Evolutionary conservation across 176 grass and related monocot genomes (phyloP).

Genomic region (Stipa capillata): DNA sequence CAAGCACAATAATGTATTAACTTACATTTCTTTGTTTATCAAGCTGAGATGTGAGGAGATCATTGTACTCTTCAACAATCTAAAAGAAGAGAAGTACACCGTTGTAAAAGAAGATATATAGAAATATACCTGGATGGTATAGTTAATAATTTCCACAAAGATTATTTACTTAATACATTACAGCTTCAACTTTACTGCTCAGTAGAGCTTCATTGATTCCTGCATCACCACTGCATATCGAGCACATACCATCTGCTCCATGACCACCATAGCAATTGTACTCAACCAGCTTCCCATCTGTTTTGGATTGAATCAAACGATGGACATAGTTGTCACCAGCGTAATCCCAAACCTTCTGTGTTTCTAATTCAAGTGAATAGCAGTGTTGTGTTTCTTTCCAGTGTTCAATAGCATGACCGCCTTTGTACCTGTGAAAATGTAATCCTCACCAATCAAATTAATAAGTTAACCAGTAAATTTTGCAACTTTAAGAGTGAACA

Average conservation of each 20-base stretch:
- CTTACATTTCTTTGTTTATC: conserved; percentile 99
- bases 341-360: conserved; percentile 98
- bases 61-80: conserved; percentile 91
- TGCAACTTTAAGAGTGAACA: background rate
- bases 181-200: conserved; percentile 90
- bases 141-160: conserved; percentile 13
- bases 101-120: background rate
- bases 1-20: background rate
- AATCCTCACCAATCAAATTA: background rate
- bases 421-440: conserved; percentile 60
- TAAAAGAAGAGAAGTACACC: conserved; percentile 33
- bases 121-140: conserved; percentile 16
- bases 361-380: conserved; percentile 95
- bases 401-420: conserved; percentile 76
- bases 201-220: conserved; percentile 73
- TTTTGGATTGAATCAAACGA: conserved; percentile 96
- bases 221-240: conserved; percentile 42
- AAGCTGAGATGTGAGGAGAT: conserved; percentile 84
- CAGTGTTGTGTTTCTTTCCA: conserved; percentile 96
- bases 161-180: conserved; percentile 52
- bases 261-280: conserved; percentile 54
- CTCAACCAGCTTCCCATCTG: conserved; percentile 82
- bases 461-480: conserved; percentile 12
- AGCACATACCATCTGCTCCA: conserved; percentile 28
- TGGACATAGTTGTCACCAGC: conserved; percentile 96